A percentile compares a stretch with the other conserved stretches of the same genome.
Conservation (phyloP, 208 protist species). For the Trypanosoma melophagium region DNA sequence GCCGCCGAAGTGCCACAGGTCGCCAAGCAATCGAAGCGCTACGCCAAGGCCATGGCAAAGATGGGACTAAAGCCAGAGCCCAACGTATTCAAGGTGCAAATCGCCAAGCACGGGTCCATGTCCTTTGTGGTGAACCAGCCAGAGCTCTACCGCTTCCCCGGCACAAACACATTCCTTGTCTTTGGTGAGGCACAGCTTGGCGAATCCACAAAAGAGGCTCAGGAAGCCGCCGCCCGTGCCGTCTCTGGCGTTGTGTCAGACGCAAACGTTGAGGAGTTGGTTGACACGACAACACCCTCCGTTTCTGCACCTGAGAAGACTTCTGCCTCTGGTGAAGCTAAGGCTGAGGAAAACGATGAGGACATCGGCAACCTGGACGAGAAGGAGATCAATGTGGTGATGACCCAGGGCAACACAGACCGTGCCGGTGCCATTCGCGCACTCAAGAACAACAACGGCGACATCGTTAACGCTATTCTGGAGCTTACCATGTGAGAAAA, state of each 20-base stretch:
- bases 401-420: slow-evolving; percentile 69
- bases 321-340: slow-evolving; percentile 33
- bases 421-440: slow-evolving; percentile 80
- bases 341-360: slow-evolving; percentile 33
- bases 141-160: slow-evolving; percentile 95
- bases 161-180: slow-evolving; percentile 96
- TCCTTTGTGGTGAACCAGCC: slow-evolving; percentile 93
- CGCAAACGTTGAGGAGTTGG: slow-evolving; percentile 26
- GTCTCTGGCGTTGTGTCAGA: slow-evolving; percentile 46
- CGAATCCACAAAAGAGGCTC: slow-evolving; percentile 63
- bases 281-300: background rate
- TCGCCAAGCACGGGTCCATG: slow-evolving; percentile 89
- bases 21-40: slow-evolving; percentile 93
- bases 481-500: slow-evolving; percentile 71
- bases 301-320: background rate
- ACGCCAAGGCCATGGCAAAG: slow-evolving; percentile 95
- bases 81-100: slow-evolving; percentile 92
- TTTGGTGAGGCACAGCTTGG: slow-evolving; percentile 97
- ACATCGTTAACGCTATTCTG: slow-evolving; percentile 90
- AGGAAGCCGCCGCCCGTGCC: slow-evolving; percentile 73
- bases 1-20: slow-evolving; percentile 63
- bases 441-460: slow-evolving; percentile 84
- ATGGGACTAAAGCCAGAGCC: slow-evolving; percentile 94
- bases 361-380: slow-evolving; percentile 65
- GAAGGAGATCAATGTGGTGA: slow-evolving; percentile 88